Evolutionary conservation across 805 yeast genomes (phyloP), one percentile per base, ranked within the genome.

Genomic region (Wickerhamiella musiphila): DNA sequence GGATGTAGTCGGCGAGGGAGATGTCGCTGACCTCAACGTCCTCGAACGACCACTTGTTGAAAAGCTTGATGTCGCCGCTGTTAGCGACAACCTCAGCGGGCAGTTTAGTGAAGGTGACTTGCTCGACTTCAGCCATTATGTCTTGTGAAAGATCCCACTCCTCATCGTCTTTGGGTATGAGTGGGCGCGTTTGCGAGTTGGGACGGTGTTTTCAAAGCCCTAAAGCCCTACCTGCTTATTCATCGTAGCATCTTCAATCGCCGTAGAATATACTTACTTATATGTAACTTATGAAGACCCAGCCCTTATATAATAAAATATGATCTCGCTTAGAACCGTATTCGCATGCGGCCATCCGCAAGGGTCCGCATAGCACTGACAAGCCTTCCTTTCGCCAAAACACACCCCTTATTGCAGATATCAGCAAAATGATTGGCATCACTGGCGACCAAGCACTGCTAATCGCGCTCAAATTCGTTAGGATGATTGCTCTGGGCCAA

Each of bases 1-100:
- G 96, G 56, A 90, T 68, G 90, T 90, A 90, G 70, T 90, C 98
- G 57, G 90, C 83, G 63, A 90, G 73, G 47, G 98, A 86, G 60
- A 92, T 78, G 64, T 90, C 99, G 74, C 82, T 83, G 54, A 90
- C 82, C 65, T 84, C 90, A 57, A 90, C 90, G 43, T 82, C 95
- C 66, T 84, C 93, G 61, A 79, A 92, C 49, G 95, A 75, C 98
- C 98, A 90, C 70, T 86, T 90, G 94, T 90, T 90, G 86, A 90
- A 90, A 59, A 90, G 76, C 70, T 83, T 86, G 66, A 90, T 77
- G 69, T 82, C 93, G 61, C 73, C 76, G 63, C 86, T 82, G 66
- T 93, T 95, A 61, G 74, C 78, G 68, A 81, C 92, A 58, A 90
- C 82, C 34, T 82, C 95, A 62, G 76, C 82, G 66, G 98, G 96